A percentile compares a stretch with the other conserved stretches of the same genome.
These are phyloP conservation scores for Xylaria sp. DNA, from an alignment of 2,329 filamentous ascomycete species.

Conservation along the genomic window DNA sequence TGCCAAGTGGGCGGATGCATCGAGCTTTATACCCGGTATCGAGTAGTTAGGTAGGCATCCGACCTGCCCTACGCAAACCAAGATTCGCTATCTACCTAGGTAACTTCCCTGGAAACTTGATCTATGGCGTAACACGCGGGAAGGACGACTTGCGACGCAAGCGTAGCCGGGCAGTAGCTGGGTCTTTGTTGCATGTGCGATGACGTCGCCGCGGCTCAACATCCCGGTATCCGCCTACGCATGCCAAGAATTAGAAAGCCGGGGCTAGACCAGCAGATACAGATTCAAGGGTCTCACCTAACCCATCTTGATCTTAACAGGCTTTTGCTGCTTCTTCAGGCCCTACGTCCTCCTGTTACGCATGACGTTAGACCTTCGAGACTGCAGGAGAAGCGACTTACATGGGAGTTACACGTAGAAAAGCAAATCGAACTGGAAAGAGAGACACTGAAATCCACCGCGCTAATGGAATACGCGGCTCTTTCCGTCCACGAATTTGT, in stretches of 20 bases:
- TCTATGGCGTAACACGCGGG: constrained; percentile 1
- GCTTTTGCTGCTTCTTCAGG: neutral
- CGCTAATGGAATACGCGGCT: too few species aligned
- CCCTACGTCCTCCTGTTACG: too few species aligned
- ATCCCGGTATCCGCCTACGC: neutral
- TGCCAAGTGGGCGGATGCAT: neutral
- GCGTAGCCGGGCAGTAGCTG: neutral
- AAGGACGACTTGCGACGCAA: constrained; percentile 1
- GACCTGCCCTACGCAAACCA: neutral
- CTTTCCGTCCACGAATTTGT: too few species aligned
- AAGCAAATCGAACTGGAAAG: too few species aligned
- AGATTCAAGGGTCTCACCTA: constrained; percentile 3
- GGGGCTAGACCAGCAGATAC: neutral
- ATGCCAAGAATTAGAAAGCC: neutral
- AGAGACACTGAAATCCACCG: too few species aligned
- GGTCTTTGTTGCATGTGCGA: constrained; percentile 2
- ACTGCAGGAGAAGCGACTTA: too few species aligned
- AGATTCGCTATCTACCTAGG: neutral
- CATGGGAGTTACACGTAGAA: too few species aligned
- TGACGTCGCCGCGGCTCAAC: constrained; percentile 1
- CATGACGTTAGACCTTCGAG: too few species aligned
- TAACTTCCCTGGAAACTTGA: neutral
- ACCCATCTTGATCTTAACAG: neutral
- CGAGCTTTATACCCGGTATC: constrained; percentile 1
- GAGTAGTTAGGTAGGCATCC: neutral